A percentile compares a stretch with the other conserved stretches of the same genome.
phyloP scores from a whole-genome alignment of 176 grass and related monocot genomes.

The Chloris gayana region DNA sequence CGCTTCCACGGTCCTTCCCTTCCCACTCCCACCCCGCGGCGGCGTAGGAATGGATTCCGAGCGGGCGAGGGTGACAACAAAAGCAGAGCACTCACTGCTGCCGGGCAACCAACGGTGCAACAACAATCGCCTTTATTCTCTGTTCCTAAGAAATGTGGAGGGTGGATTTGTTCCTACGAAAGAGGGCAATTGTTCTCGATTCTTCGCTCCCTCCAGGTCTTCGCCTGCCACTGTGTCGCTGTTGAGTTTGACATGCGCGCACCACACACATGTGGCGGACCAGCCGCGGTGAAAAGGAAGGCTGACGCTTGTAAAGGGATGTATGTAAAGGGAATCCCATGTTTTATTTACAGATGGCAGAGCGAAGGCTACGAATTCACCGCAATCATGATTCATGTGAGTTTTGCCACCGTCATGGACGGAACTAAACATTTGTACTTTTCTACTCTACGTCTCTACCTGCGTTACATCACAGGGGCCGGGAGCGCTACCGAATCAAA shows the following conservation, averaged over 20 bases:
- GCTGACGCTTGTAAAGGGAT: not conserved
- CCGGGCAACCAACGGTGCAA: too few species aligned
- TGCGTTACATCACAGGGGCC: slow-evolving; percentile 4
- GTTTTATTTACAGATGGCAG: not conserved
- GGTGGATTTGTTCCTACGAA: not conserved
- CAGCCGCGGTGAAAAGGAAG: not conserved
- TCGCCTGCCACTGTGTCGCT: not conserved
- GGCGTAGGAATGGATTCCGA: not conserved
- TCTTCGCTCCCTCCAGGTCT: not conserved
- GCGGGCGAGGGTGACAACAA: not conserved
- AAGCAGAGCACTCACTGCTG: not conserved
- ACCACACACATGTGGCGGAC: not conserved
- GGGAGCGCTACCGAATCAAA: slow-evolving; percentile 3
- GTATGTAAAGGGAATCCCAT: not conserved
- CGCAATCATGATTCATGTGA: not conserved
- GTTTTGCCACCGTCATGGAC: not conserved
- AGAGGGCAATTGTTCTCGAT: not conserved
- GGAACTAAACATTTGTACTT: not conserved
- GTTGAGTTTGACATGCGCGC: not conserved
- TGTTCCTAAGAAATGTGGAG: too few species aligned
- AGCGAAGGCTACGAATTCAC: not conserved
- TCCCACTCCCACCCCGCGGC: not conserved
- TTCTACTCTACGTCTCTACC: not conserved
- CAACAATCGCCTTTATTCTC: too few species aligned
- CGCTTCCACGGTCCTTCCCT: not conserved